These are phyloP conservation scores for Fusarium nematophilum DNA, from an alignment of 2,329 filamentous ascomycete genomes.

Conservation along the genomic window DNA sequence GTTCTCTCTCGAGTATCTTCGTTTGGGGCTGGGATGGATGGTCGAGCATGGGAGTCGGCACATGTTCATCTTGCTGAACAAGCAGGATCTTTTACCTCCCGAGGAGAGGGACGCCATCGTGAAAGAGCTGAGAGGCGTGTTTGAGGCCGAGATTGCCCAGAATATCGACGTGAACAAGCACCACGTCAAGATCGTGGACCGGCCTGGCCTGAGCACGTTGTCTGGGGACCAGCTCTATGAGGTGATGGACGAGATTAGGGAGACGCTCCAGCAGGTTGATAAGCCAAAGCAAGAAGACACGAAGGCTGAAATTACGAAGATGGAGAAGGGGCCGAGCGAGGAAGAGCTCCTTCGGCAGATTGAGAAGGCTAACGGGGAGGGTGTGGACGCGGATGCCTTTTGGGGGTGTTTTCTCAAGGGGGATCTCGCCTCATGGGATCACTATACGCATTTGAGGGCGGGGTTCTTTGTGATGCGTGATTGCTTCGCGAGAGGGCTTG, in stretches of 20 bases:
- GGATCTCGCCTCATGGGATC: conserved; percentile 46
- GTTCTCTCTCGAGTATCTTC: conserved; percentile 44
- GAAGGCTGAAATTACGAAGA: conserved; percentile 9
- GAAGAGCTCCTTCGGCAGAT: conserved; percentile 24
- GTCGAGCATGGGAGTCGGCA: conserved; percentile 30
- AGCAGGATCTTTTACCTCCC: conserved; percentile 44
- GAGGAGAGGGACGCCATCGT: conserved; percentile 32
- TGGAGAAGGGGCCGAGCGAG: conserved; percentile 25
- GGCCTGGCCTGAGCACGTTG: conserved; percentile 38
- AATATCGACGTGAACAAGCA: conserved; percentile 10
- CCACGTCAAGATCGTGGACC: conserved; percentile 36
- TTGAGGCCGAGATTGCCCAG: conserved; percentile 29
- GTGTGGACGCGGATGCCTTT: conserved; percentile 32
- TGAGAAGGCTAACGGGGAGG: conserved; percentile 16
- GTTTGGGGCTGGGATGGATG: conserved; percentile 34
- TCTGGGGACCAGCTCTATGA: conserved; percentile 20
- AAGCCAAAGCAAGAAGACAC: background rate
- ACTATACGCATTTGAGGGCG: conserved; percentile 48
- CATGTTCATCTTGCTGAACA: conserved; percentile 48
- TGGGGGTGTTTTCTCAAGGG: conserved; percentile 44
- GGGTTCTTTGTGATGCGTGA: conserved; percentile 48
- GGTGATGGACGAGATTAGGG: conserved; percentile 32
- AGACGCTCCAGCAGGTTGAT: conserved; percentile 17
- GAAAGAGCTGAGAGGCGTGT: background rate
- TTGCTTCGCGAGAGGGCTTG: conserved; percentile 36